Evolutionary conservation across 2,329 filamentous ascomycete genomes (phyloP).

Genomic region (Hypoxylon sp.): DNA sequence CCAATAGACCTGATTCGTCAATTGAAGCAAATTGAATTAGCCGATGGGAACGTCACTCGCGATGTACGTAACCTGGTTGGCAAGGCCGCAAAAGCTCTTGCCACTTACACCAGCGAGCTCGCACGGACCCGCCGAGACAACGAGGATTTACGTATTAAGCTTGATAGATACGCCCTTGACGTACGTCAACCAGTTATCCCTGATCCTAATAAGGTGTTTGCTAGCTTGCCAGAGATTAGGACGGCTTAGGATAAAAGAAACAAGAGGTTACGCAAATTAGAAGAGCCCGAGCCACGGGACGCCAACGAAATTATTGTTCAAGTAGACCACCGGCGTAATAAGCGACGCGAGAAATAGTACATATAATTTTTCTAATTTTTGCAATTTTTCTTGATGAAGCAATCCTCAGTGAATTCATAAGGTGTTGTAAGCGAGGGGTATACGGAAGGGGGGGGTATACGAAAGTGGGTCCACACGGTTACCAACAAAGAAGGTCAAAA

Average conservation of each 20-base stretch:
- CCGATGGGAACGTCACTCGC: background rate
- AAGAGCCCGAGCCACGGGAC: background rate
- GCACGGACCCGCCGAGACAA: background rate
- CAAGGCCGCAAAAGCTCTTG: background rate
- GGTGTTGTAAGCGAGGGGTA: too few species aligned
- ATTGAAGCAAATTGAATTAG: background rate
- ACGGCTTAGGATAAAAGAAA: background rate
- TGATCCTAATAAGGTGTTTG: background rate
- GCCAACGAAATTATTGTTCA: background rate
- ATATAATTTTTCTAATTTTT: too few species aligned
- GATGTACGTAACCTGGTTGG: background rate
- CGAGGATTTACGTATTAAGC: background rate
- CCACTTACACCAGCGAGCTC: background rate
- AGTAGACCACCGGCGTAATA: background rate
- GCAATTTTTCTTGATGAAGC: too few species aligned
- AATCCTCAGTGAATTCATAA: too few species aligned
- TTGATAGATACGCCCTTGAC: background rate
- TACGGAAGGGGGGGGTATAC: too few species aligned
- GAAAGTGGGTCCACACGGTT: too few species aligned
- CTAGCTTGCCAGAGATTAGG: background rate
- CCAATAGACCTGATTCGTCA: background rate
- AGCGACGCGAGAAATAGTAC: background rate
- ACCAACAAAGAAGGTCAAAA: too few species aligned
- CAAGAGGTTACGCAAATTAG: background rate
- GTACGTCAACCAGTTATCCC: background rate